Base-by-base conservation (phyloP, 1,284 basidiomycete species). In the Cryptococcus sp. region DNA sequence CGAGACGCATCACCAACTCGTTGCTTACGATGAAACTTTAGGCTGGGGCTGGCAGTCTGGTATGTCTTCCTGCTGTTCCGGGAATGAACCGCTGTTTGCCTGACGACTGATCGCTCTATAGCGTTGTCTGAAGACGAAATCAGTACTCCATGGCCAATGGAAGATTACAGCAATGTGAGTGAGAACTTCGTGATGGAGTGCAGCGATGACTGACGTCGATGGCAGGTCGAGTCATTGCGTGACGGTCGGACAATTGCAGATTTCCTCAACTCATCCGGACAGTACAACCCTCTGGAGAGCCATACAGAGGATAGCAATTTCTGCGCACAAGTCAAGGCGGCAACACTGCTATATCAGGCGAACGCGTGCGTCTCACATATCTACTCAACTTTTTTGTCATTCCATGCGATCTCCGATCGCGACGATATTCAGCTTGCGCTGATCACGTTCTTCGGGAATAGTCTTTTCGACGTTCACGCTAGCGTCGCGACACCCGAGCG, bases 81-180 rank as follows among this genome's bases (percentile, higher is more conserved):
- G 4, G 13, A 6, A 15, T 25, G 38, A 22, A 35, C 13, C n/a
- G 31, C 13, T 10, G 7, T 7, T 5, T 41, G 35, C 19, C 19
- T 10, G 19, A 16, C 11, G 22, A 19, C 3, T 20, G 31, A 27
- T 20, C 11, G 5, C 10, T 13, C 35, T 50, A 5, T 44, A 62
- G 71, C 55, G 13, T 65, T 74, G 47, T 51, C 61, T 25, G 61
- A 69, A 16, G 63, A 70, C 1, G 75, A 77, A 40, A 70, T 78
- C 27, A 72, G 73, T 5, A 78, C 76, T 0, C 76, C 78, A 3
- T 75, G 72, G 57, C 78, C 78, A 2, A 56, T 60, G 35, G 71
- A 72, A 10, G 58, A 64, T 22, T 76, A 74, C 50, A 63, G 67
- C 5, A 57, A 47, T 11, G 69, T 73, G 45, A 51, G 65, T 62